Base-by-base conservation (phyloP, 169 alveolate species). In the Babesia ovata region DNA sequence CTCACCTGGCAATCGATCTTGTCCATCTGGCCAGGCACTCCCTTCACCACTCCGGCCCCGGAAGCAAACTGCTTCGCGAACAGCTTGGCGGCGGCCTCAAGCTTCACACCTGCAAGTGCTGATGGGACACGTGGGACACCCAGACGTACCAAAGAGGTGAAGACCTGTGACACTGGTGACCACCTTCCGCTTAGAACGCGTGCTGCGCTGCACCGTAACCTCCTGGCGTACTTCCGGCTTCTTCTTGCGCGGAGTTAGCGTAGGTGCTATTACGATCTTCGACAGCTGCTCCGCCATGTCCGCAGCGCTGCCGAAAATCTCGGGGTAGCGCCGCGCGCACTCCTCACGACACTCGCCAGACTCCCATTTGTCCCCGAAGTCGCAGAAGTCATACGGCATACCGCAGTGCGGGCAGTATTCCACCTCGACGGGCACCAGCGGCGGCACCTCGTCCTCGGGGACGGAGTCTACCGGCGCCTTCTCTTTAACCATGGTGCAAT, bases 1-100 rank as follows among this genome's bases (percentile, higher is more conserved):
- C 79, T 50, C 75, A 90, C 94, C 85, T 90, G 94, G 46, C 81
- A 69, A 58, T 90, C 94, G 66, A 90, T 77, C 21, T 86, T 83
- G 75, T 90, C 94, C 39, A 91, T 85, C 36, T 89, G 89, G 8
- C 94, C 94, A 29, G 86, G 86, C 6, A 76, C 59, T 44, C 95
- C 95, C 91, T 93, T 93, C 9, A 93, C 92, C 29, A 93, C 95
- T 0, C 94, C 86, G 14, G 96, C 93, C 36, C 97, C 97, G 33
- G 96, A 91, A 10, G 96, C 93, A 63, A 89, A 92, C 54, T 84
- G 93, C 56, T 90, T 86, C n/a, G 96, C 86, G 72, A 93, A 93
- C 56, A 87, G 84, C 77, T 93, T 93, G 17, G 96, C 90, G 44
- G 95, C 95, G 54, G 79, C 91, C n/a, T 82, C 94, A 36, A 93